These are phyloP conservation scores for Calocybe gambosa DNA, from an alignment of 1,284 basidiomycete species.

Conservation along the genomic window DNA sequence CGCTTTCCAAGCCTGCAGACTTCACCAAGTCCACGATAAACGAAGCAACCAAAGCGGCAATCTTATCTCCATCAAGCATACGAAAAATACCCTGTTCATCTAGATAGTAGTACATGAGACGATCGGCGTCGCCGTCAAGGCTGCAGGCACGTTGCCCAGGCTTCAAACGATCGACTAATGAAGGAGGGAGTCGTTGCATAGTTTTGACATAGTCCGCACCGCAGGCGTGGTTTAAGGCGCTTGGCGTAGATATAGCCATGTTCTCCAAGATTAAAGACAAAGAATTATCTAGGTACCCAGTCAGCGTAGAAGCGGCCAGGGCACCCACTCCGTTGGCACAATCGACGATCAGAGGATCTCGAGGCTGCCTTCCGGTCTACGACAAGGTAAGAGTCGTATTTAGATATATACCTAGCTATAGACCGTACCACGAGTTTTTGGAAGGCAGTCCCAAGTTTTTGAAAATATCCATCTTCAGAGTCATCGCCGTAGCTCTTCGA, in stretches of 20 bases:
- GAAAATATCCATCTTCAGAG: slow-evolving; percentile 81
- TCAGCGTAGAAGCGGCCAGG: slow-evolving; percentile 57
- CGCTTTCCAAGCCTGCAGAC: slow-evolving; percentile 67
- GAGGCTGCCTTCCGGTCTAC: slow-evolving; percentile 56
- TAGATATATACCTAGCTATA: slow-evolving; percentile 2
- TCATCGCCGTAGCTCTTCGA: slow-evolving; percentile 79
- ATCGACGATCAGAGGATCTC: slow-evolving; percentile 74
- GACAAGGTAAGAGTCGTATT: slow-evolving; percentile 12
- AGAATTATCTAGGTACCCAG: slow-evolving; percentile 47
- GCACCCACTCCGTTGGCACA: slow-evolving; percentile 98
- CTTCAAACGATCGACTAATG: slow-evolving; percentile 53
- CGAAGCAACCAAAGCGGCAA: slow-evolving; percentile 88
- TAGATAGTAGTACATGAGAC: slow-evolving; percentile 92
- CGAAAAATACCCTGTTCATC: slow-evolving; percentile 77
- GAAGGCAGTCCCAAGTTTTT: slow-evolving; percentile 84
- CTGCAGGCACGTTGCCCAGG: slow-evolving; percentile 83
- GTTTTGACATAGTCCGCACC: slow-evolving; percentile 99
- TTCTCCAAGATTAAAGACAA: slow-evolving; percentile 63
- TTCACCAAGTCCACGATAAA: slow-evolving; percentile 92
- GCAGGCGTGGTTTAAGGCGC: slow-evolving; percentile 81
- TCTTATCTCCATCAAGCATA: slow-evolving; percentile 98
- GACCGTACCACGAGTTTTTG: slow-evolving; percentile 77
- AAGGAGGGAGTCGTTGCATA: slow-evolving; percentile 76
- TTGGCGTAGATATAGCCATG: slow-evolving; percentile 57
- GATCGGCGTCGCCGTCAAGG: slow-evolving; percentile 96